Conservation (phyloP, 345 rosid genomes). For the Aegle marmelos region DNA sequence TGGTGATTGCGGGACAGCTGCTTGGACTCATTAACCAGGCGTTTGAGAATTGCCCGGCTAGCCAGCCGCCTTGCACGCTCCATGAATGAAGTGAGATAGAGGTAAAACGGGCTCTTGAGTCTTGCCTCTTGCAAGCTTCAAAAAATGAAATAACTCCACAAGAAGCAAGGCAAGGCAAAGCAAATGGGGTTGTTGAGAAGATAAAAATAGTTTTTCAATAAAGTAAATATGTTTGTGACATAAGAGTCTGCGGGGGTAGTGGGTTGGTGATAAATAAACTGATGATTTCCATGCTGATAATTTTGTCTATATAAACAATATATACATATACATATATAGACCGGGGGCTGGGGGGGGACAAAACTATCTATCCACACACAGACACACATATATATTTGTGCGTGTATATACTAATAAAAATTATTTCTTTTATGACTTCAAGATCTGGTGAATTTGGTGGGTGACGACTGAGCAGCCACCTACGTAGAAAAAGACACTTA, state of each 20-base stretch:
- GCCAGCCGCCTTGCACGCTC: slow-evolving; percentile 93
- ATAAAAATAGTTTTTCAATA: not conserved
- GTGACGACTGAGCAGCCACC: slow-evolving; percentile 31
- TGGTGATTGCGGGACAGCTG: slow-evolving; percentile 39
- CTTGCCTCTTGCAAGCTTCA: not conserved
- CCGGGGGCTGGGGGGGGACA: no score
- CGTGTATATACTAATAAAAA: not conserved
- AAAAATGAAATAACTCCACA: not conserved
- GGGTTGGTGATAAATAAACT: slow-evolving; percentile 27
- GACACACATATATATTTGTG: not conserved
- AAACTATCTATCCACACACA: no score
- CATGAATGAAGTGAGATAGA: slow-evolving; percentile 36
- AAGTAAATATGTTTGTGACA: slow-evolving; percentile 24
- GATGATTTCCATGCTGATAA: not conserved
- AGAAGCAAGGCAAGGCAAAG: not conserved
- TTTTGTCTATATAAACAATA: slow-evolving; percentile 17
- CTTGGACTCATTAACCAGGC: slow-evolving; percentile 57
- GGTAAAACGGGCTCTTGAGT: not conserved
- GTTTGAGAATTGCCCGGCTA: slow-evolving; percentile 72
- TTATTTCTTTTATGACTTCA: not conserved
- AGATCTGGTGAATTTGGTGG: slow-evolving; percentile 34
- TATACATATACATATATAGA: not conserved
- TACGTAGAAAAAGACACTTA: slow-evolving; percentile 34
- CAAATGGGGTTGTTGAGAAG: slow-evolving; percentile 12
- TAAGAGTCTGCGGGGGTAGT: slow-evolving; percentile 11